phyloP scores from a whole-genome alignment of 1,284 basidiomycete genomes.

The Fistulinella cinereoalba region DNA sequence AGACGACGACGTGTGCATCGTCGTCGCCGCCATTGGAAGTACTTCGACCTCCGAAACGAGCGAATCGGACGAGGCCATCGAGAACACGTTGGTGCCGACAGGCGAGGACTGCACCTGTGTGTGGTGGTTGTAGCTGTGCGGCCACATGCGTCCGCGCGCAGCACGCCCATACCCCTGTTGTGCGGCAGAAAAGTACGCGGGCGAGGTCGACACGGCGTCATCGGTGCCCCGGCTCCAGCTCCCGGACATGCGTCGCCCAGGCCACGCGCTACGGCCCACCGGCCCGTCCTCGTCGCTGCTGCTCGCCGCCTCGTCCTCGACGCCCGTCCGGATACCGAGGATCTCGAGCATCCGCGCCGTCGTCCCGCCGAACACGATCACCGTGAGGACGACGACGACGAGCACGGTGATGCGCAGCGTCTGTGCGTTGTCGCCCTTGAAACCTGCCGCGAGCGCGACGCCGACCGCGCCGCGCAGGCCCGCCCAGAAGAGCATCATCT shows the following conservation, averaged over 20 bases:
- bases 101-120: slow-evolving; percentile 36
- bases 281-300: slow-evolving; percentile 73
- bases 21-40: slow-evolving; percentile 65
- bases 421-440: slow-evolving; percentile 88
- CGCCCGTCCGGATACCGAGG: slow-evolving; percentile 93
- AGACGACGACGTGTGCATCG: slow-evolving; percentile 7
- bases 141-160: slow-evolving; percentile 42
- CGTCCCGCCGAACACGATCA: slow-evolving; percentile 94
- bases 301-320: slow-evolving; percentile 86
- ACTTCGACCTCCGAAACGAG: slow-evolving; percentile 80
- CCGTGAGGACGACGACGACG: slow-evolving; percentile 93
- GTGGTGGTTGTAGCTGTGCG: slow-evolving; percentile 64
- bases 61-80: slow-evolving; percentile 64
- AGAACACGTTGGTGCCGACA: slow-evolving; percentile 42
- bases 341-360: slow-evolving; percentile 97
- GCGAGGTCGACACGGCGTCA: slow-evolving; percentile 34
- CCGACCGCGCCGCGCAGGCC: slow-evolving; percentile 95
- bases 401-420: slow-evolving; percentile 93
- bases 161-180: slow-evolving; percentile 36
- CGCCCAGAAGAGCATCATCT: slow-evolving; percentile 99
- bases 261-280: slow-evolving; percentile 27
- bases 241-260: slow-evolving; percentile 28
- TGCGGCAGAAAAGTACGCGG: slow-evolving; percentile 36
- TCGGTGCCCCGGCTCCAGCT: slow-evolving; percentile 44
- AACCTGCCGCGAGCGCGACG: slow-evolving; percentile 93